Conservation (phyloP, 1,284 basidiomycete species). For the Coniferiporia sulphurascens region DNA sequence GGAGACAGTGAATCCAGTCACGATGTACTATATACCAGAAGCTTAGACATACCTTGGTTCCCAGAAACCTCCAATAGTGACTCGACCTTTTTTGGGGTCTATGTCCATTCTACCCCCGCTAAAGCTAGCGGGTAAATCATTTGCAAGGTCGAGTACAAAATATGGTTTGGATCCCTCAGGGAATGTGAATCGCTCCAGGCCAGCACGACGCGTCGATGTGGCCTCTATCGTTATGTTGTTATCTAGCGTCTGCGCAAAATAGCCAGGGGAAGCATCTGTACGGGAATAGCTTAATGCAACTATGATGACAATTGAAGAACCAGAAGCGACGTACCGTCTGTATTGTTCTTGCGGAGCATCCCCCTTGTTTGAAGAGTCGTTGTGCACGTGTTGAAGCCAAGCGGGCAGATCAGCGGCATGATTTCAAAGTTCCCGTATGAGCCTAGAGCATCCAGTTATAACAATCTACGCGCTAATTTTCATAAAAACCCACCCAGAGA, state of each 20-base stretch:
- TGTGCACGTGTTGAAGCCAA: constrained; percentile 57
- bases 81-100: constrained; percentile 48
- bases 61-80: constrained; percentile 58
- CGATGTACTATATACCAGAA: background rate
- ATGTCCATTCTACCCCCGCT: constrained; percentile 59
- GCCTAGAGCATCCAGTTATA: constrained; percentile 31
- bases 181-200: constrained; percentile 64
- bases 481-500: constrained; percentile 41
- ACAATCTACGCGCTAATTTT: background rate
- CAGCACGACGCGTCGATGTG: constrained; percentile 62
- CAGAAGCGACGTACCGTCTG: constrained; percentile 41
- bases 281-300: background rate
- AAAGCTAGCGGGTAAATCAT: constrained; percentile 58
- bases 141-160: constrained; percentile 59
- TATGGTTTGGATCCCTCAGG: constrained; percentile 54
- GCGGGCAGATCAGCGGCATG: constrained; percentile 60
- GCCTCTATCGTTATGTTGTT: constrained; percentile 56
- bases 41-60: constrained; percentile 45
- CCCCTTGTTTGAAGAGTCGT: constrained; percentile 50
- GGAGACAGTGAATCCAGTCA: background rate
- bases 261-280: constrained; percentile 58
- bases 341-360: constrained; percentile 55
- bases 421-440: constrained; percentile 68
- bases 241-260: constrained; percentile 45
- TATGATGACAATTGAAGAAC: background rate